Evolutionary conservation across 495 filamentous ascomycete species (phyloP), one percentile per base, ranked within the genome.

Genomic region (Penicillium crystallinum): DNA sequence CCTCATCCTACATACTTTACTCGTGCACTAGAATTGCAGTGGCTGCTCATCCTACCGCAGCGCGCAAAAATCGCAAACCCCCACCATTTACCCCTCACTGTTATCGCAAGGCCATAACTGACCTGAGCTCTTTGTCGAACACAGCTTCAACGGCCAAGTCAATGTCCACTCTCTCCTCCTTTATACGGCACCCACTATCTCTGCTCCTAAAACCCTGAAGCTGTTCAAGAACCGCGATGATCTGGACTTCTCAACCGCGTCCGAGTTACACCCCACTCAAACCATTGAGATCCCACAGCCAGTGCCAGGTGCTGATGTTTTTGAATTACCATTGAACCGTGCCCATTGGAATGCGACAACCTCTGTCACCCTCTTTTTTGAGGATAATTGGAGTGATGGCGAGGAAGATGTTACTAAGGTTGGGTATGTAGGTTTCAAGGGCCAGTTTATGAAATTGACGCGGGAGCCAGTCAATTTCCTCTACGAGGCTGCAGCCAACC

Each of bases 401-500:
- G 85, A 87, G 14, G 87, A 89, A 50, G 88, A 95, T 49, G 80
- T 87, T 46, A 92, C 89, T 18, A 77, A 84, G 31, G 67, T 97
- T 2, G 82, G 76, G 39, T 98, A 95, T 68, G 54, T 98, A 48
- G 93, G 89, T 0, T 96, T 98, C 74, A 90, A 88, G 68, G 93
- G 93, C 27, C 87, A 95, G 61, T 96, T 89, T 73, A 89, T 90
- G 82, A 81, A 83, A 61, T 66, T 95, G 59, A 90, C 85, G 17
- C 79, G 87, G 38, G 91, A 95, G 63, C 90, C 93, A 12, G 72
- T 87, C 4, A 88, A 86, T 52, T 87, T 96, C 56, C 56, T 95
- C 41, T 98, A 97, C 67, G 93, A 98, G 78, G 87, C 89, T 17
- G 91, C 93, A 14, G 85, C 93, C 27, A 96, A 96, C 59, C 92